These are phyloP conservation scores for Aspergillus indologenus DNA, from an alignment of 495 filamentous ascomycete genomes.

Conservation along the genomic window DNA sequence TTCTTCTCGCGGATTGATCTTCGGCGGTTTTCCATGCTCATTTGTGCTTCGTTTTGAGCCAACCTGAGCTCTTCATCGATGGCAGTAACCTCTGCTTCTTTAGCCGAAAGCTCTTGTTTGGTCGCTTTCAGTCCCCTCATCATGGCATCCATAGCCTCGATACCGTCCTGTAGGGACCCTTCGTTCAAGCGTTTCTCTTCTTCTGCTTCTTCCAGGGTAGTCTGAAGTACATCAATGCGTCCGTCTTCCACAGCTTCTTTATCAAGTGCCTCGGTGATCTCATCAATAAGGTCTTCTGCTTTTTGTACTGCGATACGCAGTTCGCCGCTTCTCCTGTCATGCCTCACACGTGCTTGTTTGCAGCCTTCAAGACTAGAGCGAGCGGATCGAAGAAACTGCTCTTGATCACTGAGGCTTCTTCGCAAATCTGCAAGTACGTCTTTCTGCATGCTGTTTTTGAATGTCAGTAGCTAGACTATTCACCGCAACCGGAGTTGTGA, in stretches of 20 bases:
- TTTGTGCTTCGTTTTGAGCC: constrained; percentile 54
- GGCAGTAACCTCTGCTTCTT: constrained; percentile 39
- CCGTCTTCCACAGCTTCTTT: constrained; percentile 58
- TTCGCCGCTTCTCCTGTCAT: constrained; percentile 44
- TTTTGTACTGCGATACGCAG: constrained; percentile 55
- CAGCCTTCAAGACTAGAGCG: constrained; percentile 31
- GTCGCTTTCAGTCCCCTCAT: constrained; percentile 39
- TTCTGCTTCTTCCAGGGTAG: constrained; percentile 49
- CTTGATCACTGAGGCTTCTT: constrained; percentile 34
- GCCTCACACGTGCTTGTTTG: constrained; percentile 39
- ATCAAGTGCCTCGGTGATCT: constrained; percentile 59
- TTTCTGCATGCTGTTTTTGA: constrained; percentile 39
- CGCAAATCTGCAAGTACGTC: constrained; percentile 43
- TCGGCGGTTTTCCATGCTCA: constrained; percentile 47
- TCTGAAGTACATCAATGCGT: constrained; percentile 56
- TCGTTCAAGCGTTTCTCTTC: constrained; percentile 45
- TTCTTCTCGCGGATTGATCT: constrained; percentile 65
- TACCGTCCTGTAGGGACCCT: constrained; percentile 50
- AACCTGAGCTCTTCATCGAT: constrained; percentile 49
- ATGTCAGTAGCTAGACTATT: background rate
- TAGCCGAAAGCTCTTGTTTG: constrained; percentile 39
- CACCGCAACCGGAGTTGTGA: background rate
- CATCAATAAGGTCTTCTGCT: constrained; percentile 54
- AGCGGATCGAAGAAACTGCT: constrained; percentile 33
- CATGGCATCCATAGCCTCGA: constrained; percentile 48